These are phyloP conservation scores for Lasiodiplodia sp. DNA, from an alignment of 2,329 filamentous ascomycete species.

Conservation along the genomic window DNA sequence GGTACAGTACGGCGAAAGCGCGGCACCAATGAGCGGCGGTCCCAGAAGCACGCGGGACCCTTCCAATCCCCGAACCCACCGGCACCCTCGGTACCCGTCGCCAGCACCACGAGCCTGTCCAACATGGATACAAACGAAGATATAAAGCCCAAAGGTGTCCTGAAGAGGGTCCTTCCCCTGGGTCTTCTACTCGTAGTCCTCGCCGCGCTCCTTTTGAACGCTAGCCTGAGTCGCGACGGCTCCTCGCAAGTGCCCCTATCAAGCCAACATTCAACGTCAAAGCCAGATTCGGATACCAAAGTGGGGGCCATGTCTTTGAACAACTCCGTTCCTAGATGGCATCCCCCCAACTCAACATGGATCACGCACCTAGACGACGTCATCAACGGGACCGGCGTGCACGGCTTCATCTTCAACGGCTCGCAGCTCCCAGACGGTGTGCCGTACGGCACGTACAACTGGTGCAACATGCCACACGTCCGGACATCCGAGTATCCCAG, in stretches of 20 bases:
- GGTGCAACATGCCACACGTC: slow-evolving; percentile 90
- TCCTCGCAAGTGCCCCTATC: slow-evolving; percentile 6
- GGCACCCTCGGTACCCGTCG: neutral
- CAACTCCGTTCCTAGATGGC: slow-evolving; percentile 36
- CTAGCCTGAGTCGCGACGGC: neutral
- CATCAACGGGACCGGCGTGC: slow-evolving; percentile 66
- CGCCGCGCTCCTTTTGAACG: neutral
- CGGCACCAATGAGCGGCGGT: neutral
- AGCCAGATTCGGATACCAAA: neutral
- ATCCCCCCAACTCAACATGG: slow-evolving; percentile 47
- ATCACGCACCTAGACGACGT: slow-evolving; percentile 69
- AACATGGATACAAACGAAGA: neutral
- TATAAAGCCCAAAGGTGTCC: neutral
- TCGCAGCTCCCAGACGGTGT: slow-evolving; percentile 63
- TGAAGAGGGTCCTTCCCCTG: neutral
- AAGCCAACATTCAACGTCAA: neutral
- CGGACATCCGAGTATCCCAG: slow-evolving; percentile 69
- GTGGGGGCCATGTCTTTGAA: slow-evolving; percentile 17
- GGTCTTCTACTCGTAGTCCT: neutral
- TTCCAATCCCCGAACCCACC: neutral
- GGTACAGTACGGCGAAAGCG: neutral
- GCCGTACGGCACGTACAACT: slow-evolving; percentile 74
- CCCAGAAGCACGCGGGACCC: slow-evolving; percentile 17
- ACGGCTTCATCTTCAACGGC: slow-evolving; percentile 77
- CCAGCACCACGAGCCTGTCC: neutral